Percentiles rank a stretch among this genome's conserved stretches.
These are phyloP conservation scores for Cadophora sp. DNA, from an alignment of 2,329 filamentous ascomycete genomes.

Conservation along the genomic window DNA sequence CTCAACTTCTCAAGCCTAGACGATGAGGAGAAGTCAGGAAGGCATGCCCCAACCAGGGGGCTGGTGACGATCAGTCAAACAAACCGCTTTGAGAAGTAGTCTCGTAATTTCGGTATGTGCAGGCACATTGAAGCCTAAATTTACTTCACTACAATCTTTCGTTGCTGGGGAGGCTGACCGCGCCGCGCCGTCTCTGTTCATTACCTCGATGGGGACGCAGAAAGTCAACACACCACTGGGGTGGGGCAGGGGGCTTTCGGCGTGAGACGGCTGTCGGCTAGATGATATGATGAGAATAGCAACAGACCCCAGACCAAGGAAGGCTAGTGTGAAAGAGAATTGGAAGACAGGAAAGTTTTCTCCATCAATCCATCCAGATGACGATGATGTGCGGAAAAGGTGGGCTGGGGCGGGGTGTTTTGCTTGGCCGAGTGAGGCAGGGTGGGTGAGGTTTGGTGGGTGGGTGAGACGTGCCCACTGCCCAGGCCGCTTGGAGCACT, in stretches of 20 bases:
- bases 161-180: background rate
- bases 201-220: constrained; percentile 9
- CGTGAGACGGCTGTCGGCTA: background rate
- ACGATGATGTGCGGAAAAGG: background rate
- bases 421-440: background rate
- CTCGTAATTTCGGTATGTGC: background rate
- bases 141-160: too few relatives aligned
- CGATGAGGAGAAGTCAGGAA: background rate
- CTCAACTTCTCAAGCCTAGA: background rate
- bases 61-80: constrained; percentile 9
- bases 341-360: constrained; percentile 1
- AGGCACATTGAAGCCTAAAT: too few relatives aligned
- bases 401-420: background rate
- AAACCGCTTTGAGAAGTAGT: constrained; percentile 16
- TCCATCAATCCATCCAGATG: background rate
- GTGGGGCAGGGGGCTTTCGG: background rate
- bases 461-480: too few relatives aligned
- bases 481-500: constrained; percentile 1
- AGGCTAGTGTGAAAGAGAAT: background rate
- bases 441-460: too few relatives aligned
- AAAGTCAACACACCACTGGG: constrained; percentile 3
- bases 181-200: background rate
- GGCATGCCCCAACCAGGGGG: constrained; percentile 1
- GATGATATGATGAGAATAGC: constrained; percentile 9
- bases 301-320: background rate